Base-by-base conservation (phyloP, 2,329 filamentous ascomycete species). In the Sclerotinia borealis region DNA sequence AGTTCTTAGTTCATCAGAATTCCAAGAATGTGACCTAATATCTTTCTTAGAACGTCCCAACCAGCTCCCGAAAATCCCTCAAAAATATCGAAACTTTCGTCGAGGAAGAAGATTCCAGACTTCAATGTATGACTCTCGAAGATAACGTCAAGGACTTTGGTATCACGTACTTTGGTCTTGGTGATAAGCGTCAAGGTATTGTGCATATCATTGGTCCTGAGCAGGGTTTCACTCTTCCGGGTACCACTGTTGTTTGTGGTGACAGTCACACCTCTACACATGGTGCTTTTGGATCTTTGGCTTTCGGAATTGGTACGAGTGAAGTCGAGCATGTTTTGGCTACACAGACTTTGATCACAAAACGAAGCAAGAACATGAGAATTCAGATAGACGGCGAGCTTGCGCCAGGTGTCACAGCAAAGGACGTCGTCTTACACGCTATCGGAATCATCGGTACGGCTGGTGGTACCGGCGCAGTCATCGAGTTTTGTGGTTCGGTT, bases 241-340 rank as follows among this genome's bases (percentile, higher is more conserved):
- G 92, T 70, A 98, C 95, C 61, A 99, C 95, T 3, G 90, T 98
- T 43, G 95, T 98, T 69, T 98, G 95, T 75, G 95, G 95, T 77
- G 95, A 99, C 83, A 96, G 91, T 74, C 95, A 99, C 77, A 99
- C 95, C 52, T 97, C 93, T 31, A 99, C 95, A 67, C 95, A 99
- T 79, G 95, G 95, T 72, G 95, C 95, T 59, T 99, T 98, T 72
- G 95, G 95, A 70, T 85, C 93, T 71, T 85, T 98, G 67, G 95
- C 95, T 47, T 96, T 96, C 74, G 95, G 95, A 77, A 99, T 99
- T 74, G 95, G 95, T 72, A 99, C 95, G 67, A 96, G 91, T 75
- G 95, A 99, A 80, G 95, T 98, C 70, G 95, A 99, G 83, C 93
- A 99, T 78, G 95, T 99, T 67, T 85, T 99, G 63, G 95, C 95